Percentiles rank a stretch among this genome's conserved stretches.
Conservation (phyloP, 1,284 basidiomycete species). For the Coriolopsis trogii region DNA sequence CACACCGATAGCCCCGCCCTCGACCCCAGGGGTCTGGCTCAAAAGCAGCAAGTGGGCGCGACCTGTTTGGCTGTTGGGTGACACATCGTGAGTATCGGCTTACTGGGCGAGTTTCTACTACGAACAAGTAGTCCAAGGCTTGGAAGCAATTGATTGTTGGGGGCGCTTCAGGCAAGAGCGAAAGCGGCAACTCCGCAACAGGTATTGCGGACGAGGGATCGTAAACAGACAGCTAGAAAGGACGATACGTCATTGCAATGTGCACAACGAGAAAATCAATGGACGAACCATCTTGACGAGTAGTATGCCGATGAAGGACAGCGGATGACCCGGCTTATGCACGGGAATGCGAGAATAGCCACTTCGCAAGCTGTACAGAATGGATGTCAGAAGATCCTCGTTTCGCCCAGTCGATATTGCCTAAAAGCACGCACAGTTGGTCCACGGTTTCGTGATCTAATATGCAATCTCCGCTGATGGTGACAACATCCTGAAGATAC, state of each 20-base stretch:
- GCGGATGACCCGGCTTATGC: constrained; percentile 75
- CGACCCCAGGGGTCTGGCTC: constrained; percentile 78
- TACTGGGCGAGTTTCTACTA: not conserved
- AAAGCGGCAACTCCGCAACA: constrained; percentile 74
- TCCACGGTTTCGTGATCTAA: constrained; percentile 83
- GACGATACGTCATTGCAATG: not conserved
- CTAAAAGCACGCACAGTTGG: constrained; percentile 56
- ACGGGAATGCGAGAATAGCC: constrained; percentile 96
- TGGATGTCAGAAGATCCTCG: not conserved
- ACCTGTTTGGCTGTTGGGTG: constrained; percentile 81
- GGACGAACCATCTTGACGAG: constrained; percentile 76
- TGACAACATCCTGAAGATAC: constrained; percentile 68
- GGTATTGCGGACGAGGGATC: constrained; percentile 83
- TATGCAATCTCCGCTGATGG: constrained; percentile 75
- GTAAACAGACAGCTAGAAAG: constrained; percentile 81
- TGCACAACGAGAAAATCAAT: not conserved
- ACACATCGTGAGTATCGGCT: not conserved
- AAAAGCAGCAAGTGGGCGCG: constrained; percentile 92
- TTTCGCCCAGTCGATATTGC: too few species aligned
- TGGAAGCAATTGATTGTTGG: constrained; percentile 88
- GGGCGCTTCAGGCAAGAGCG: constrained; percentile 90
- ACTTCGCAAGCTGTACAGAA: constrained; percentile 56
- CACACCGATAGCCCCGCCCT: constrained; percentile 83
- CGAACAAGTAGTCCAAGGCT: constrained; percentile 84
- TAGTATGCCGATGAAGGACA: constrained; percentile 86